Evolutionary conservation across 495 filamentous ascomycete species (phyloP).

Genomic region (Chlorociboria aeruginascens): DNA sequence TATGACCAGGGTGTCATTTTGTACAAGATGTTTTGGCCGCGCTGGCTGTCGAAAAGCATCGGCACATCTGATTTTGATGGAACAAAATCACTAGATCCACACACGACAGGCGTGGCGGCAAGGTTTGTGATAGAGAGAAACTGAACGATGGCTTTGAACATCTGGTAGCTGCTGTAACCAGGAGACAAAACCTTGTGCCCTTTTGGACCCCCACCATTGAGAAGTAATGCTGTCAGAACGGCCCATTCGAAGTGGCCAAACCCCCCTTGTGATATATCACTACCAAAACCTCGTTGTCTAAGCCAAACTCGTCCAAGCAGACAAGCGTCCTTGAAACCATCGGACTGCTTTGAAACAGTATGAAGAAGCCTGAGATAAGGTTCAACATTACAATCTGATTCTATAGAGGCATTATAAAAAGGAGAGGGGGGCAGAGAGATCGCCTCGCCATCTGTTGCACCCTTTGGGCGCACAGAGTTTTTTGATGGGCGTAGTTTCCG

Average conservation of each 20-base stretch:
- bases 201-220: slow-evolving; percentile 60
- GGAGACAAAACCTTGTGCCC: slow-evolving; percentile 59
- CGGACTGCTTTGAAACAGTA: slow-evolving; percentile 48
- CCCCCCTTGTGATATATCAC: slow-evolving; percentile 58
- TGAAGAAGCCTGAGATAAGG: slow-evolving; percentile 64
- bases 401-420: slow-evolving; percentile 79
- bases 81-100: slow-evolving; percentile 28
- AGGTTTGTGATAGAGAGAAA: slow-evolving; percentile 66
- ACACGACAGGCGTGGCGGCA: slow-evolving; percentile 44
- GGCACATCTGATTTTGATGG: slow-evolving; percentile 27
- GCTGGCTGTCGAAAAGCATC: slow-evolving; percentile 52
- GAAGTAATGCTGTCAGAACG: slow-evolving; percentile 60
- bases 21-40: slow-evolving; percentile 71
- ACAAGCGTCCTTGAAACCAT: slow-evolving; percentile 69
- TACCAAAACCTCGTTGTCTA: slow-evolving; percentile 69
- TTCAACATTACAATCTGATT: slow-evolving; percentile 61
- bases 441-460: slow-evolving; percentile 25
- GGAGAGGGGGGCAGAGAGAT: slow-evolving; percentile 45
- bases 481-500: slow-evolving; percentile 57
- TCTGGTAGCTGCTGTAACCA: slow-evolving; percentile 80
- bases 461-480: slow-evolving; percentile 51
- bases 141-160: slow-evolving; percentile 86
- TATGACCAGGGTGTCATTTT: slow-evolving; percentile 91
- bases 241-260: slow-evolving; percentile 94
- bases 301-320: slow-evolving; percentile 82